Evolutionary conservation across 2,329 filamentous ascomycete species (phyloP).

Genomic region (Trichoderma oligosporum): DNA sequence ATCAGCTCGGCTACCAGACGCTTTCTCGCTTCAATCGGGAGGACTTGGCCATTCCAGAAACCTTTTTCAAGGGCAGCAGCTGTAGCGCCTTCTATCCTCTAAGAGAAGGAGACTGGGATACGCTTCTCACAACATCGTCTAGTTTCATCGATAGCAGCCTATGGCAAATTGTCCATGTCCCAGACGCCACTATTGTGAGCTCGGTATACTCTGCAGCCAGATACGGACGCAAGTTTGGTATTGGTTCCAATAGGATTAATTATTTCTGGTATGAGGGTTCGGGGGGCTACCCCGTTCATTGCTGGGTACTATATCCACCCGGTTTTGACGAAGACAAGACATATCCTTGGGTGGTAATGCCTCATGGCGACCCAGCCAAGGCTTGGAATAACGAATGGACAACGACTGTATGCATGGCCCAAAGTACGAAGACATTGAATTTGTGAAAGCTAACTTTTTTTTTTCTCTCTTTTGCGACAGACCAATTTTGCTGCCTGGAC

Average conservation of each 20-base stretch:
- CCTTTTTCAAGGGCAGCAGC: constrained; percentile 28
- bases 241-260: constrained; percentile 36
- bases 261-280: constrained; percentile 42
- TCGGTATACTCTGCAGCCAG: constrained; percentile 33
- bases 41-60: constrained; percentile 27
- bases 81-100: constrained; percentile 31
- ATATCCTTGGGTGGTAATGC: constrained; percentile 38
- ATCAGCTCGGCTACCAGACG: constrained; percentile 32
- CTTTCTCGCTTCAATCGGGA: constrained; percentile 35
- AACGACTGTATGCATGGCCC: constrained; percentile 34
- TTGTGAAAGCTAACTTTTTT: too few relatives aligned
- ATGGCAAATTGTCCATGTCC: constrained; percentile 35
- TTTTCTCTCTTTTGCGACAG: constrained; percentile 29
- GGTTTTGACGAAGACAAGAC: constrained; percentile 35
- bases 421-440: too few relatives aligned
- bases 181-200: constrained; percentile 22
- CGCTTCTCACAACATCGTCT: constrained; percentile 37
- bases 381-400: constrained; percentile 54
- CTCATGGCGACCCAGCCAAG: constrained; percentile 41
- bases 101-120: constrained; percentile 25
- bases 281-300: constrained; percentile 36
- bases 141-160: constrained; percentile 38
- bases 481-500: constrained; percentile 56
- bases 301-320: constrained; percentile 39
- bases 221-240: constrained; percentile 31